A percentile compares a stretch with the other conserved stretches of the same genome.
Conservation (phyloP, 176 grass and related monocot species). For the Hyparrhenia diplandra region DNA sequence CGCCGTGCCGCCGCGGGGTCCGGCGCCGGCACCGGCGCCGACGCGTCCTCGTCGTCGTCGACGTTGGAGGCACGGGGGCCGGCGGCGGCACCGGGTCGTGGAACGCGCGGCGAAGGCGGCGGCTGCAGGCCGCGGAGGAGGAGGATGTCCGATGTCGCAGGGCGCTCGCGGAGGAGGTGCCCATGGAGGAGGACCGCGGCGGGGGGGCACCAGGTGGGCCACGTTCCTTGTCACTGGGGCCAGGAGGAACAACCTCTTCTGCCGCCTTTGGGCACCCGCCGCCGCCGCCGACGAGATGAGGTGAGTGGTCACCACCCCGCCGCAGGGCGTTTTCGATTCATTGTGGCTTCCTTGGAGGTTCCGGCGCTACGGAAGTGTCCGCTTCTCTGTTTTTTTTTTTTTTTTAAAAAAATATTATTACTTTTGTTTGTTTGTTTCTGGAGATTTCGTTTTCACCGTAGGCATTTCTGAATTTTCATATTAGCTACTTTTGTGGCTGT, state of each 20-base stretch:
- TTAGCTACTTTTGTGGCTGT: background rate
- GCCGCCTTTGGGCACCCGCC: slow-evolving; percentile 65
- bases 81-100: background rate
- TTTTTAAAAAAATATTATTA: background rate
- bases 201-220: slow-evolving; percentile 10
- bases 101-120: background rate
- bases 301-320: slow-evolving; percentile 49
- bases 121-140: slow-evolving; percentile 22
- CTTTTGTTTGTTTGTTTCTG: background rate
- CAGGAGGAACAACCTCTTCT: slow-evolving; percentile 80
- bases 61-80: background rate
- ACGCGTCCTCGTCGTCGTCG: no score
- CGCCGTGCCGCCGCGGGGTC: background rate
- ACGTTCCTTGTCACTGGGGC: slow-evolving; percentile 61
- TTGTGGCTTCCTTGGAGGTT: background rate
- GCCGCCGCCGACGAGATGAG: slow-evolving; percentile 42
- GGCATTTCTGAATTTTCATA: background rate
- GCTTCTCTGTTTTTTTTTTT: background rate
- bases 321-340: slow-evolving; percentile 28
- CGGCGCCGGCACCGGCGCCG: background rate
- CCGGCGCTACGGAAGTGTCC: background rate
- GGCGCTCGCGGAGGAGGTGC: slow-evolving; percentile 47
- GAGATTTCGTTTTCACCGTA: slow-evolving; percentile 10
- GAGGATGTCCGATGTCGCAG: slow-evolving; percentile 39
- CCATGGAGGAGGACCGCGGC: slow-evolving; percentile 32